These are phyloP conservation scores for Coemansia sp. DNA, from an alignment of 192 early-diverging fungal species.

Conservation along the genomic window DNA sequence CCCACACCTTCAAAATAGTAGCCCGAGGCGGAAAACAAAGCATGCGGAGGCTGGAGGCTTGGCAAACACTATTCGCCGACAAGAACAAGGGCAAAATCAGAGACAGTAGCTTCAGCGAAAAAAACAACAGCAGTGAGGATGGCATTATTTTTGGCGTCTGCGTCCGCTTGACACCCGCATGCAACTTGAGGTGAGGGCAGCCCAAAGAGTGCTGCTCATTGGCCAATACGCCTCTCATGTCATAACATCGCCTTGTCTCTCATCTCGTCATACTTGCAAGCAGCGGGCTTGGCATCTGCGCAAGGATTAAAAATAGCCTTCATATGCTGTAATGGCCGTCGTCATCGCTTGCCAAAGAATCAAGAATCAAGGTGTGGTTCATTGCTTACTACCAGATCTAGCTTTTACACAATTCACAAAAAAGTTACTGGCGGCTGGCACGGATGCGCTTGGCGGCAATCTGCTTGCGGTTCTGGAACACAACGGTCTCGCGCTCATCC, in stretches of 20 bases:
- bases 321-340: too few species aligned
- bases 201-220: too few species aligned
- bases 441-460: constrained; percentile 48
- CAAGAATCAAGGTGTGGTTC: background rate
- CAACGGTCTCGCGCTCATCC: constrained; percentile 50
- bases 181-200: too few species aligned
- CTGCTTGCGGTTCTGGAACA: constrained; percentile 51
- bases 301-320: background rate
- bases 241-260: background rate
- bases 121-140: background rate
- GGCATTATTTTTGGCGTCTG: background rate
- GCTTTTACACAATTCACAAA: background rate
- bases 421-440: constrained; percentile 39
- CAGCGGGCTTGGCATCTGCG: background rate
- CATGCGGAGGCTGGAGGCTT: background rate
- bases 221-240: background rate
- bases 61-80: background rate
- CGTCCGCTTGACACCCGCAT: background rate
- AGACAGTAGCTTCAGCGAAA: background rate
- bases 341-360: background rate
- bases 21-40: background rate
- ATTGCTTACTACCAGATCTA: background rate
- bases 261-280: background rate
- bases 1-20: too few species aligned
- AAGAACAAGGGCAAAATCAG: background rate